Percentiles rank a stretch among this genome's conserved stretches.
These are phyloP conservation scores for Ceratocystis papillata DNA, from an alignment of 2,329 filamentous ascomycete genomes.

Conservation along the genomic window DNA sequence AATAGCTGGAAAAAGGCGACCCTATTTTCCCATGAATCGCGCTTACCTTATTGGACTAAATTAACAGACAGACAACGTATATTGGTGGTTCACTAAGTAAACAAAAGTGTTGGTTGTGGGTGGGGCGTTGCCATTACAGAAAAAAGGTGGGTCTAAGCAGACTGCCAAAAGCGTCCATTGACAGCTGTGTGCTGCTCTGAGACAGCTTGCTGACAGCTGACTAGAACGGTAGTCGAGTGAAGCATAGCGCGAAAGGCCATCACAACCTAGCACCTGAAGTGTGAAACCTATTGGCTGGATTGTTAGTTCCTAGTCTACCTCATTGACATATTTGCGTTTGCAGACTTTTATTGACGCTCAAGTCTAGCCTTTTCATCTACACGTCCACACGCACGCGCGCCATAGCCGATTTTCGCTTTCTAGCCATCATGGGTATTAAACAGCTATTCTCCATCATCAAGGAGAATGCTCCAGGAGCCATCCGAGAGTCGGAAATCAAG, in stretches of 20 bases:
- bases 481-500: slow-evolving; percentile 97
- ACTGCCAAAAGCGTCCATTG: background rate
- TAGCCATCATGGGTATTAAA: slow-evolving; percentile 51
- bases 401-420: too few species aligned
- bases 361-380: background rate
- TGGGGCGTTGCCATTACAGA: background rate
- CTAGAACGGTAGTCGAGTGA: background rate
- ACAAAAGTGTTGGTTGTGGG: background rate
- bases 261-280: too few species aligned
- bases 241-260: too few species aligned
- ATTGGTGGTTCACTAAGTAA: too few species aligned
- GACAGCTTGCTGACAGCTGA: background rate
- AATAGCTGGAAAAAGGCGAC: too few species aligned
- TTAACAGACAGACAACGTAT: too few species aligned
- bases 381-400: background rate
- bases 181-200: too few species aligned
- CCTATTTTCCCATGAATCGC: too few species aligned
- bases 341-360: too few species aligned
- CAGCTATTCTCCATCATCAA: slow-evolving; percentile 72
- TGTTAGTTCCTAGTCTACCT: too few species aligned
- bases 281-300: too few species aligned
- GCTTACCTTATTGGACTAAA: too few species aligned
- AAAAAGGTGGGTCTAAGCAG: background rate
- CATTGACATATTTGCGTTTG: background rate
- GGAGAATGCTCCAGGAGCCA: slow-evolving; percentile 85